Conservation (phyloP, 345 rosid species). For the Atalantia buxifolia region DNA sequence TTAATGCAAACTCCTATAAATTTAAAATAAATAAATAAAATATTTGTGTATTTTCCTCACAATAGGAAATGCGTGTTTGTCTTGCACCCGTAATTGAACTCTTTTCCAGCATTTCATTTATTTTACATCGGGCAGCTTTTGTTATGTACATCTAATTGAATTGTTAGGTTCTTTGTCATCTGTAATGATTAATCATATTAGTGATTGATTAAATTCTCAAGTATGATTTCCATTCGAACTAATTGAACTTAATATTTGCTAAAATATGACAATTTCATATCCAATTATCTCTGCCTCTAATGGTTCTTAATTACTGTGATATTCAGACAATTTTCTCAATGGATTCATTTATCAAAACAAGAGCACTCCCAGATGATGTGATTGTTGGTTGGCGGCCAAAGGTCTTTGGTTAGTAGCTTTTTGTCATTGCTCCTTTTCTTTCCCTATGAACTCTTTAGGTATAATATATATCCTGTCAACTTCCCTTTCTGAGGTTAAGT, state of each 20-base stretch:
- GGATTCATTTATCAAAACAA: constrained; percentile 72
- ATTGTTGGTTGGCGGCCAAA: constrained; percentile 93
- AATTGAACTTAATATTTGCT: neutral
- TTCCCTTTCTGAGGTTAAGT: neutral
- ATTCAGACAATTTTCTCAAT: constrained; percentile 66
- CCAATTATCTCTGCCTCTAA: constrained; percentile 5
- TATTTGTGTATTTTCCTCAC: neutral
- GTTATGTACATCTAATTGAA: neutral
- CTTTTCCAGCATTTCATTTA: neutral
- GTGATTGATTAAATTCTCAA: neutral
- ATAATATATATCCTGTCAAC: neutral
- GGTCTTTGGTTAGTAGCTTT: constrained; percentile 50
- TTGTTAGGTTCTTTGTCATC: neutral
- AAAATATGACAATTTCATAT: neutral
- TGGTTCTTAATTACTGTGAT: neutral
- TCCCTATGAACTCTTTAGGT: neutral
- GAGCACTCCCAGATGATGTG: constrained; percentile 72
- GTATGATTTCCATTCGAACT: neutral
- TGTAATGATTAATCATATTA: neutral
- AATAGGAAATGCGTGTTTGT: neutral
- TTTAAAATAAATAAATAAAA: neutral
- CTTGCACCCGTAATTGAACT: neutral
- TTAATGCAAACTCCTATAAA: neutral
- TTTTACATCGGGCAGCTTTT: neutral
- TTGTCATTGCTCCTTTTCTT: neutral